Percentiles rank a stretch among this genome's conserved stretches.
phyloP scores from a whole-genome alignment of 257 asterid genomes.

The Craterostigma plantagineum region DNA sequence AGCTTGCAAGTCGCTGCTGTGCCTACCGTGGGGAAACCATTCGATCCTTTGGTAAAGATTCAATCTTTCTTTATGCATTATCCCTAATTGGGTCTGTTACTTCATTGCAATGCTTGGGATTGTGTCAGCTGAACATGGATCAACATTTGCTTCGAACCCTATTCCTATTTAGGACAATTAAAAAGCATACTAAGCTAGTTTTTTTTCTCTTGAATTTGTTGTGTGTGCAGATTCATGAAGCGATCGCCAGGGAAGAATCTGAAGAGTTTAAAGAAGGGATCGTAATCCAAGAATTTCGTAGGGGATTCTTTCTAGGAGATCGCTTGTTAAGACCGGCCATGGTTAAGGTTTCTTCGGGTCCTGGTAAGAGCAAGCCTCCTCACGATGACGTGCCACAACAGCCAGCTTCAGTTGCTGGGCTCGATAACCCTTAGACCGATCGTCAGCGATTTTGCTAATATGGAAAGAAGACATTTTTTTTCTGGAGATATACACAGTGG shows the following conservation, averaged over 20 bases:
- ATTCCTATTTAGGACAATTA: too few relatives aligned
- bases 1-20: slow-evolving; percentile 67
- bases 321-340: slow-evolving; percentile 66
- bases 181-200: too few relatives aligned
- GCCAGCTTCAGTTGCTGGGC: slow-evolving; percentile 33
- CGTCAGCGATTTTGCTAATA: too few relatives aligned
- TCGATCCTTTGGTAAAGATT: slow-evolving; percentile 60
- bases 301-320: slow-evolving; percentile 63
- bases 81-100: neutral
- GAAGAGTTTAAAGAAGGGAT: slow-evolving; percentile 58
- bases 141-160: too few relatives aligned
- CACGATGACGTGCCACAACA: slow-evolving; percentile 11
- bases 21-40: slow-evolving; percentile 77
- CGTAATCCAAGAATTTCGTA: slow-evolving; percentile 55
- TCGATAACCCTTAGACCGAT: slow-evolving; percentile 19
- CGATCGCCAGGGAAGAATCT: slow-evolving; percentile 83
- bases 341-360: slow-evolving; percentile 92
- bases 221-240: slow-evolving; percentile 62
- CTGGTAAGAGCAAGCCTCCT: slow-evolving; percentile 32
- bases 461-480: too few relatives aligned
- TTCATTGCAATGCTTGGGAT: neutral
- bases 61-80: slow-evolving; percentile 4
- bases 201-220: slow-evolving; percentile 4
- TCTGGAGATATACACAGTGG: too few relatives aligned
- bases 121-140: too few relatives aligned